phyloP scores from a whole-genome alignment of 2,329 filamentous ascomycete genomes.

The Talaromyces sp. region DNA sequence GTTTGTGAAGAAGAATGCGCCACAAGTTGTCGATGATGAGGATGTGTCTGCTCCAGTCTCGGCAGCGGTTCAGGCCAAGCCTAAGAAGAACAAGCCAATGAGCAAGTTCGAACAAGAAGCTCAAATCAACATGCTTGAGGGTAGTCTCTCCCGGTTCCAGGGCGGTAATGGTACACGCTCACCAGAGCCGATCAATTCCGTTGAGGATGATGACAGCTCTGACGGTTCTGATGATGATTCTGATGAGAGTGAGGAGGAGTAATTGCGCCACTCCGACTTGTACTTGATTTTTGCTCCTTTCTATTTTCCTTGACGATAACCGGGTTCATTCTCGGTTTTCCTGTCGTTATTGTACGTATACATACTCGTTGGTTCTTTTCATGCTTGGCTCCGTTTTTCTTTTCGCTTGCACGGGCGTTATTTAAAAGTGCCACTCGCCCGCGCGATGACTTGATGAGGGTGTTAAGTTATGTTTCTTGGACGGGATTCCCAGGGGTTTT shows the following conservation, averaged over 20 bases:
- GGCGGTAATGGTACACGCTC: constrained; percentile 37
- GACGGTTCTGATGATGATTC: constrained; percentile 46
- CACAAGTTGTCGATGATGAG: constrained; percentile 39
- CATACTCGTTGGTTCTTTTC: background rate
- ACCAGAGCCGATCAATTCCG: constrained; percentile 40
- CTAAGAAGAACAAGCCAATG: constrained; percentile 51
- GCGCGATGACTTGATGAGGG: constrained; percentile 17
- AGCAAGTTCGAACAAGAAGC: constrained; percentile 48
- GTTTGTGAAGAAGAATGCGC: constrained; percentile 45
- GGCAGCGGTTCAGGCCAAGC: constrained; percentile 36
- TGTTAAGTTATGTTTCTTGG: constrained; percentile 13
- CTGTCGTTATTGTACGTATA: background rate
- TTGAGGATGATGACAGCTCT: constrained; percentile 42
- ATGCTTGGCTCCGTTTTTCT: constrained; percentile 10
- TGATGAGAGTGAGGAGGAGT: constrained; percentile 49
- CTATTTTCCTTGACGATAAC: background rate
- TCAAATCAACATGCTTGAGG: constrained; percentile 46
- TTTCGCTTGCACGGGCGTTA: constrained; percentile 6
- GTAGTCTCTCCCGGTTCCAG: constrained; percentile 43
- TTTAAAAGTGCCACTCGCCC: constrained; percentile 11
- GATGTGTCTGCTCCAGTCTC: constrained; percentile 26
- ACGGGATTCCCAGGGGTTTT: constrained; percentile 10
- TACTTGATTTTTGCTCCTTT: background rate
- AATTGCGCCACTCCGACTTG: constrained; percentile 17
- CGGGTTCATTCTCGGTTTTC: background rate